Evolutionary conservation across 257 asterid genomes (phyloP).

Genomic region (Ocimum tenuiflorum): DNA sequence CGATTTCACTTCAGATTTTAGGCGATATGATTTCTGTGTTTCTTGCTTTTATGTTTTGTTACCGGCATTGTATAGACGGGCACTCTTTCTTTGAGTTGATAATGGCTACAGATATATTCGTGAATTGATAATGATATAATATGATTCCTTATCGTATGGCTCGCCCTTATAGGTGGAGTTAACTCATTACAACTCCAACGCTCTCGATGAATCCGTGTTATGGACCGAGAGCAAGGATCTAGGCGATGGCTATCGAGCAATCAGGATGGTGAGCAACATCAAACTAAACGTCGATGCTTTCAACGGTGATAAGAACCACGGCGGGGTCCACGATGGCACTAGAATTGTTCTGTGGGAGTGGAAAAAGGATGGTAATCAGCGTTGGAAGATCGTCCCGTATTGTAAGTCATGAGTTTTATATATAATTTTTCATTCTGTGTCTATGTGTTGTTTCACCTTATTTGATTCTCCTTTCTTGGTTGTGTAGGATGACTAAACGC

Average conservation of each 20-base stretch:
- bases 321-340: conserved; percentile 84
- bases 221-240: conserved; percentile 87
- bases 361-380: conserved; percentile 86
- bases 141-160: not conserved
- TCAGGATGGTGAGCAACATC: conserved; percentile 81
- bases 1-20: no score
- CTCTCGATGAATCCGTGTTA: conserved; percentile 68
- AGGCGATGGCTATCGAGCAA: conserved; percentile 63
- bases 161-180: conserved; percentile 40
- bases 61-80: no score
- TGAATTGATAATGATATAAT: no score
- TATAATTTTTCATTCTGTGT: not conserved
- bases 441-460: not conserved
- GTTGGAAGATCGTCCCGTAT: conserved; percentile 72
- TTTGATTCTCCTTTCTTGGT: not conserved
- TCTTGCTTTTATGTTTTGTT: no score
- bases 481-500: not conserved
- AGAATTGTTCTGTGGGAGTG: conserved; percentile 86
- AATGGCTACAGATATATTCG: no score
- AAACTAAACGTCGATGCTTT: conserved; percentile 72
- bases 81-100: no score
- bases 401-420: conserved; percentile 44
- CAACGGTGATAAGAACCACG: conserved; percentile 73
- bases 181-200: conserved; percentile 52
- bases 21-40: no score